Conservation (phyloP, 345 rosid species). For the Populus simonii region DNA sequence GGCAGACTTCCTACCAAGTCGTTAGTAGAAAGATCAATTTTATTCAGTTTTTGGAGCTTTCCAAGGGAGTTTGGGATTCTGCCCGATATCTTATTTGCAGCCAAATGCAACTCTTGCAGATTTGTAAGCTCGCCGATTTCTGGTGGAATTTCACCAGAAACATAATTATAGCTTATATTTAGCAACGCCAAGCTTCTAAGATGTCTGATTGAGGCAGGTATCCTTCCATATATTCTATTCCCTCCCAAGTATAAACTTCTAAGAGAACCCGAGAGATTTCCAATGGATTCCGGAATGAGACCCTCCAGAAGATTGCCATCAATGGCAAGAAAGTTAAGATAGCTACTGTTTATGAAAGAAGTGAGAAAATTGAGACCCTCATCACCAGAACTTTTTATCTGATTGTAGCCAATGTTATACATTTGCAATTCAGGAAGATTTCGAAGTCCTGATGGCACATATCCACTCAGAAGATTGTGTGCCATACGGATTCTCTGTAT, state of each 20-base stretch:
- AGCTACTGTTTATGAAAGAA: slow-evolving; percentile 38
- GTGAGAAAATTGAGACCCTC: slow-evolving; percentile 33
- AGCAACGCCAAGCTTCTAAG: slow-evolving; percentile 41
- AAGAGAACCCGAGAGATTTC: slow-evolving; percentile 38
- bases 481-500: slow-evolving; percentile 34
- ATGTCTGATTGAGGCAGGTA: slow-evolving; percentile 34
- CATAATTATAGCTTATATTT: slow-evolving; percentile 36
- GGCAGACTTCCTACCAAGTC: slow-evolving; percentile 41
- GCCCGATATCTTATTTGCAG: slow-evolving; percentile 38
- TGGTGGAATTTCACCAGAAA: slow-evolving; percentile 43
- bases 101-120: slow-evolving; percentile 39
- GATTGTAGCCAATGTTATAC: slow-evolving; percentile 30
- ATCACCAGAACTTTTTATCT: not conserved
- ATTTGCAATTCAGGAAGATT: slow-evolving; percentile 35
- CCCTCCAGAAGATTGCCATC: slow-evolving; percentile 42
- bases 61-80: slow-evolving; percentile 39
- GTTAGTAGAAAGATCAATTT: slow-evolving; percentile 44
- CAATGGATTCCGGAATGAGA: slow-evolving; percentile 39
- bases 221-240: slow-evolving; percentile 31
- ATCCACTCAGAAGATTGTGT: slow-evolving; percentile 34
- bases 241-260: slow-evolving; percentile 36
- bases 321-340: slow-evolving; percentile 37
- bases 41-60: slow-evolving; percentile 33
- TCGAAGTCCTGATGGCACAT: slow-evolving; percentile 31
- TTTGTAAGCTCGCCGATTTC: slow-evolving; percentile 35